phyloP scores from a whole-genome alignment of 148 eudicot species.

The Silene latifolia region DNA sequence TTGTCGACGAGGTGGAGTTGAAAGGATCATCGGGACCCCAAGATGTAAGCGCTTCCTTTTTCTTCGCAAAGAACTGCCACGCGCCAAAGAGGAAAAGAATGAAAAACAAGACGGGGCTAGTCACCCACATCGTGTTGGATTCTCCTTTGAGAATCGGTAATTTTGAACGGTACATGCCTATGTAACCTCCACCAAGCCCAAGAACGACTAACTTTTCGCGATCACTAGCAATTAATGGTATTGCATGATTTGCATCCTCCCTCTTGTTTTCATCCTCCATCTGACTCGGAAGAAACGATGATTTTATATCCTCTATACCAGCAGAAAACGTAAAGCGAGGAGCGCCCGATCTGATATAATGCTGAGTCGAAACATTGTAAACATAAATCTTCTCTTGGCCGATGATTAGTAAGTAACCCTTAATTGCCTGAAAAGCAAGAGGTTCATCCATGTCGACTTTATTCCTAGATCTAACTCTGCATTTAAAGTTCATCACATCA shows the following conservation, averaged over 20 bases:
- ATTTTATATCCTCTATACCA: conserved; percentile 59
- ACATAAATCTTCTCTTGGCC: conserved; percentile 64
- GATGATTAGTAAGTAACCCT: conserved; percentile 67
- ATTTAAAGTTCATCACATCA: conserved; percentile 80
- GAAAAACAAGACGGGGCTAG: conserved; percentile 77
- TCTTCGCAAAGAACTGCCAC: conserved; percentile 89
- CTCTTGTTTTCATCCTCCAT: conserved; percentile 20
- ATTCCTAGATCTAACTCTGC: conserved; percentile 84
- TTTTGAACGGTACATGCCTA: conserved; percentile 75
- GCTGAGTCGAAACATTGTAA: conserved; percentile 77
- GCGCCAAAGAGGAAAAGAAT: conserved; percentile 86
- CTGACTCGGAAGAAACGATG: conserved; percentile 49
- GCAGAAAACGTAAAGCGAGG: conserved; percentile 72
- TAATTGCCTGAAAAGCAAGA: conserved; percentile 67
- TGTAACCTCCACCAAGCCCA: conserved; percentile 77
- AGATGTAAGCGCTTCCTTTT: conserved; percentile 81
- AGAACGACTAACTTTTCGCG: conserved; percentile 71
- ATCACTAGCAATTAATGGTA: conserved; percentile 72
- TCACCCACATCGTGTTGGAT: conserved; percentile 59
- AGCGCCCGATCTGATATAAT: conserved; percentile 62
- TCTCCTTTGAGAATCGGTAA: conserved; percentile 69
- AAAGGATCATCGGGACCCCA: conserved; percentile 98
- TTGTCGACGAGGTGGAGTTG: conserved; percentile 32
- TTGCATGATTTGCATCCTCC: conserved; percentile 25
- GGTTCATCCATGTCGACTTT: conserved; percentile 63